Evolutionary conservation across 805 yeast genomes (phyloP), one percentile per base, ranked within the genome.

Genomic region (Scheffersomyces amazonensis): DNA sequence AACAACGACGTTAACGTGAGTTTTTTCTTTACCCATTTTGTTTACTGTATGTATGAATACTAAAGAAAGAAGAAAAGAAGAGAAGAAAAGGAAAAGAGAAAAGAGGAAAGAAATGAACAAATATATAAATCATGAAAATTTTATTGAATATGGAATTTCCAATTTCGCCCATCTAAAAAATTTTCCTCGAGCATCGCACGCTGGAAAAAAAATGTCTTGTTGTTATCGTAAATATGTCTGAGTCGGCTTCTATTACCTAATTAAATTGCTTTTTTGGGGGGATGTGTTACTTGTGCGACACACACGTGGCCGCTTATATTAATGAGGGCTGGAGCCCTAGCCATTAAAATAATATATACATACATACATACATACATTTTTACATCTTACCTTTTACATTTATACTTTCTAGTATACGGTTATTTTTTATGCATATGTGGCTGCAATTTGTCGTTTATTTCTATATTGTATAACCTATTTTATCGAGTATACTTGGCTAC

Each of bases 1-100:
- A 72, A 91, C 98, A 76, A 91, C 98, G 79, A 91, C 95, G 96
- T 91, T 93, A 81, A 91, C 87, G 87, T 91, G 98, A 76, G 80
- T 67, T 85, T 91, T 90, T 68, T 82, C 96, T 78, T 89, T 89
- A 83, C 96, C 96, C 95, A 68, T 69, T 19, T 25, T 50, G 27
- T 22, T 41, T 33, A 84, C 63, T 86, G 29, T 25, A 24, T 27
- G 10, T 27, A 27, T 27, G 6, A 27, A 27, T 27, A 27, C 30
- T 27, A 78, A 69, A 15, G 11, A 31, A 28, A 17, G 7, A 28
- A 27, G 18, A 33, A 32, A 20, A 13, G 17, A 32, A 24, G 35
- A 32, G 21, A 36, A 37, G 36, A 38, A 43, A 23, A 29, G 31
- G 27, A 37, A 34, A 29, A 17, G 15, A 39, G 24, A 22, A 35